Conservation (phyloP, 1,284 basidiomycete genomes). For the Cutaneotrichosporon cavernicola region DNA sequence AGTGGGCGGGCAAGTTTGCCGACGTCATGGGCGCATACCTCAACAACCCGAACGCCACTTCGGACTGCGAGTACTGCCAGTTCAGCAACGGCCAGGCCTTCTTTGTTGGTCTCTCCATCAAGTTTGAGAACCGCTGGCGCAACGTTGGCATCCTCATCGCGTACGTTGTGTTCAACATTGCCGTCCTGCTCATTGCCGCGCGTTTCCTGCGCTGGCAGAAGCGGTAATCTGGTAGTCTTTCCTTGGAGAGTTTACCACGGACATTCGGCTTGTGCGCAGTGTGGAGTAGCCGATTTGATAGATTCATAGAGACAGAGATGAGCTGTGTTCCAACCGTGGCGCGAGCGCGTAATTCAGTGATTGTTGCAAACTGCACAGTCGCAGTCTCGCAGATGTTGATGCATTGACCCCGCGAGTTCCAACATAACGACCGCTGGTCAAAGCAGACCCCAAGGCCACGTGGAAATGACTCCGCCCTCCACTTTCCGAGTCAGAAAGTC, state of each 20-base stretch:
- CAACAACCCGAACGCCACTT: slow-evolving; percentile 63
- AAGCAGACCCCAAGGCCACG: not conserved
- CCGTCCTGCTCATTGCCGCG: slow-evolving; percentile 70
- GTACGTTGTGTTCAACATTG: slow-evolving; percentile 65
- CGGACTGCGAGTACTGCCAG: slow-evolving; percentile 52
- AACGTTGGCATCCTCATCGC: slow-evolving; percentile 69
- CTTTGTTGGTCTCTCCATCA: slow-evolving; percentile 61
- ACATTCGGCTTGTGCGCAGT: not conserved
- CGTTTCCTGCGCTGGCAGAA: slow-evolving; percentile 59
- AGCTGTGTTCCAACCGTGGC: not conserved
- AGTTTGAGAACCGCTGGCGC: slow-evolving; percentile 66
- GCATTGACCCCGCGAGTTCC: too few species aligned
- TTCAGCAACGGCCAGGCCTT: slow-evolving; percentile 41
- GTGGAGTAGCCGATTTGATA: not conserved
- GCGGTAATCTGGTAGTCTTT: slow-evolving; percentile 24
- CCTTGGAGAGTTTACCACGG: not conserved
- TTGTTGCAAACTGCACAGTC: not conserved
- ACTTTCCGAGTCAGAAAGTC: not conserved
- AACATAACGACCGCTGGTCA: too few species aligned
- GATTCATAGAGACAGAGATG: not conserved
- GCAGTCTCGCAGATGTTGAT: too few species aligned
- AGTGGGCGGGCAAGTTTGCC: slow-evolving; percentile 71
- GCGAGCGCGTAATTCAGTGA: not conserved
- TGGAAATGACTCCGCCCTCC: not conserved
- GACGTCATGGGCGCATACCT: slow-evolving; percentile 70